Evolutionary conservation across 2,329 filamentous ascomycete species (phyloP).

Genomic region (Dothideomycetidae sp.): DNA sequence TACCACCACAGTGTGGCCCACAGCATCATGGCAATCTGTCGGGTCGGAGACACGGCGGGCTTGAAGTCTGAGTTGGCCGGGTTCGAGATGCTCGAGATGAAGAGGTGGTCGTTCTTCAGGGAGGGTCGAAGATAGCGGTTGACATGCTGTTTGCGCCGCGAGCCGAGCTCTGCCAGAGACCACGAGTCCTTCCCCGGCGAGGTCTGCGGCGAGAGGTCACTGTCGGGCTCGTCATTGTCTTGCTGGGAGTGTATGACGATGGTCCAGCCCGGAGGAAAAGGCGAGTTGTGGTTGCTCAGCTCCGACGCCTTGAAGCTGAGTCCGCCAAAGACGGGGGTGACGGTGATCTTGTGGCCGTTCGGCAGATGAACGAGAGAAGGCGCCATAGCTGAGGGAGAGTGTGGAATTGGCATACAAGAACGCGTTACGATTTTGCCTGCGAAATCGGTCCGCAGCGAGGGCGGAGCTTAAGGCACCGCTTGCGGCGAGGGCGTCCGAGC

Average conservation of each 20-base stretch:
- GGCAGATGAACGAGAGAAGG: slow-evolving; percentile 53
- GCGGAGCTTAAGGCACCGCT: too few species aligned
- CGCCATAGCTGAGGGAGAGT: slow-evolving; percentile 21
- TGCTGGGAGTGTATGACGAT: slow-evolving; percentile 65
- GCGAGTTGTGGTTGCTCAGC: slow-evolving; percentile 50
- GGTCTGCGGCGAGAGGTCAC: slow-evolving; percentile 16
- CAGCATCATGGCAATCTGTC: slow-evolving; percentile 91
- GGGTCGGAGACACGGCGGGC: slow-evolving; percentile 62
- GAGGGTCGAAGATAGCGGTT: slow-evolving; percentile 63
- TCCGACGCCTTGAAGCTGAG: slow-evolving; percentile 79
- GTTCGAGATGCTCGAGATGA: slow-evolving; percentile 82
- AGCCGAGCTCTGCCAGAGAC: slow-evolving; percentile 3
- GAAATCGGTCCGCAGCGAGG: too few species aligned
- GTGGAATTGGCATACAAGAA: too few species aligned
- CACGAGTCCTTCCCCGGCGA: slow-evolving; percentile 19
- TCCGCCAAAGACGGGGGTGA: slow-evolving; percentile 80
- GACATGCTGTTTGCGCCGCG: slow-evolving; percentile 27
- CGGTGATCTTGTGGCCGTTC: slow-evolving; percentile 71
- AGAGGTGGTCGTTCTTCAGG: slow-evolving; percentile 64
- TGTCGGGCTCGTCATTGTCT: slow-evolving; percentile 24
- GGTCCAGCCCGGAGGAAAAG: slow-evolving; percentile 79
- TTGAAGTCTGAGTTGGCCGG: slow-evolving; percentile 72
- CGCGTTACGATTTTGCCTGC: too few species aligned
- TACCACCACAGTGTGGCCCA: slow-evolving; percentile 96
- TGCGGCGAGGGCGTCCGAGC: too few species aligned